A percentile compares a stretch with the other conserved stretches of the same genome.
Conservation (phyloP, 805 yeast genomes). For the Saccharomycopsis guyanensis region DNA sequence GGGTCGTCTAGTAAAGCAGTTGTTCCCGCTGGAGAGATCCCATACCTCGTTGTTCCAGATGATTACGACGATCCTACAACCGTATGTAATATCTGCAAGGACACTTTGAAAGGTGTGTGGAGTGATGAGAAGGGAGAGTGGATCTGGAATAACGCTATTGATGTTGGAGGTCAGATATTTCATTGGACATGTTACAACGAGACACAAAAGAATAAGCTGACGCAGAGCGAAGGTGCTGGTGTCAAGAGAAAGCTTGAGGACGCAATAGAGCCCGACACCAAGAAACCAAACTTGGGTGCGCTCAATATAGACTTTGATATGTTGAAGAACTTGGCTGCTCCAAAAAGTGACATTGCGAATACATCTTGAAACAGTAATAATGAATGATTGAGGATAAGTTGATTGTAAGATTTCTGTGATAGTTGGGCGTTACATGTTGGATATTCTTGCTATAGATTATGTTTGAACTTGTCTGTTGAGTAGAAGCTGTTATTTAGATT, state of each 20-base stretch:
- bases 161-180: conserved; percentile 41
- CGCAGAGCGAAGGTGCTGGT: background rate
- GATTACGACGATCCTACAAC: conserved; percentile 49
- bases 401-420: too few species aligned
- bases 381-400: too few species aligned
- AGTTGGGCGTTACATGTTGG: too few species aligned
- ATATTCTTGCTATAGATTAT: too few species aligned
- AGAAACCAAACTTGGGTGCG: conserved; percentile 8
- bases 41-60: conserved; percentile 44
- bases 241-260: conserved; percentile 4
- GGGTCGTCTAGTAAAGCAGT: conserved; percentile 2
- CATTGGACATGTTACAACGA: conserved; percentile 70
- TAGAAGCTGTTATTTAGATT: too few species aligned
- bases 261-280: background rate
- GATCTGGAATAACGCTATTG: conserved; percentile 68
- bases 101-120: conserved; percentile 53
- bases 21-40: conserved; percentile 13
- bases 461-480: too few species aligned
- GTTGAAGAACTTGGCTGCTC: conserved; percentile 5
- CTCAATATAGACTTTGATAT: conserved; percentile 5
- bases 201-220: conserved; percentile 28
- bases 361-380: too few species aligned
- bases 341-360: background rate
- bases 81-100: conserved; percentile 67
- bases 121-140: conserved; percentile 73